These are phyloP conservation scores for Cyclotella cryptica DNA, from an alignment of 108 stramenopile species.

Conservation along the genomic window DNA sequence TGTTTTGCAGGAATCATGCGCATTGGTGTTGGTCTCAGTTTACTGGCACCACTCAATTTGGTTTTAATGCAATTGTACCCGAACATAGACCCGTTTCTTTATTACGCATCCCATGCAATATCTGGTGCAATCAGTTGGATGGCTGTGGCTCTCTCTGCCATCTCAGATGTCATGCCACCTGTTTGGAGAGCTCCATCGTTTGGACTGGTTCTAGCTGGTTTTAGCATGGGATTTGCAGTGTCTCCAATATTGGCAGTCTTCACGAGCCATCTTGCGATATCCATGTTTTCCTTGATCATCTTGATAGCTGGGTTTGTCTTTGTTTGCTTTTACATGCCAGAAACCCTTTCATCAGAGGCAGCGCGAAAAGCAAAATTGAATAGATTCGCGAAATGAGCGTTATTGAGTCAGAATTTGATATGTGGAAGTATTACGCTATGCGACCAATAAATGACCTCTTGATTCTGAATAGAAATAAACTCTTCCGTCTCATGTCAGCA, in stretches of 20 bases:
- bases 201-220: slow-evolving; percentile 79
- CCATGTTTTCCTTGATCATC: slow-evolving; percentile 56
- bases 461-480: slow-evolving; percentile 79
- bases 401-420: slow-evolving; percentile 19
- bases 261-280: slow-evolving; percentile 63
- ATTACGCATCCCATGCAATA: slow-evolving; percentile 63
- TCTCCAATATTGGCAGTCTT: slow-evolving; percentile 70
- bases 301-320: slow-evolving; percentile 59
- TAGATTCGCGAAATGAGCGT: slow-evolving; percentile 29
- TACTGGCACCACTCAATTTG: slow-evolving; percentile 61
- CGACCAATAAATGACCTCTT: slow-evolving; percentile 74
- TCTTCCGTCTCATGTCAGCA: slow-evolving; percentile 74
- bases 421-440: slow-evolving; percentile 30
- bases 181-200: slow-evolving; percentile 77
- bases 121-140: slow-evolving; percentile 79
- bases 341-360: slow-evolving; percentile 69
- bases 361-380: slow-evolving; percentile 54
- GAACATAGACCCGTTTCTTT: slow-evolving; percentile 67
- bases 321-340: slow-evolving; percentile 65
- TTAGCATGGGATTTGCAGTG: slow-evolving; percentile 75
- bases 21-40: slow-evolving; percentile 59
- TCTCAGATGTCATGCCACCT: slow-evolving; percentile 80
- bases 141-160: slow-evolving; percentile 68
- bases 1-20: slow-evolving; percentile 55
- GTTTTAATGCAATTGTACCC: slow-evolving; percentile 65